Base-by-base conservation (phyloP, 192 early-diverging fungal species). In the Pilaira anomala region DNA sequence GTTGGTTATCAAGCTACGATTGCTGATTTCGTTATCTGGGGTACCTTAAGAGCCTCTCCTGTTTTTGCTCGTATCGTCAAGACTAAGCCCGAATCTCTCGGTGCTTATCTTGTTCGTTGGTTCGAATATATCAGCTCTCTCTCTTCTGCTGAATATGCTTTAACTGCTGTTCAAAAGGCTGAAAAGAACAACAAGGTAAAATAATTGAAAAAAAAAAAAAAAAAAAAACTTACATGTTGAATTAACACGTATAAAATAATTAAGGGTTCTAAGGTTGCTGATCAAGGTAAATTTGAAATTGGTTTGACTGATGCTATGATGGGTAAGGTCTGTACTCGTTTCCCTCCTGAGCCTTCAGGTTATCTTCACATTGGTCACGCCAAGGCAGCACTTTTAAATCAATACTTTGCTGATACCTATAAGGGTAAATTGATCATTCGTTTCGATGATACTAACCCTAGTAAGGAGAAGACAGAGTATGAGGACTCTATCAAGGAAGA, bases 351-450 rank as follows among this genome's bases (percentile, higher is more conserved):
- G 83, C 96, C 97, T 62, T 87, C 83, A 73, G 97, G 96, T 75
- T 99, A 96, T 78, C 80, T 99, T 62, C 97, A 99, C 79, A 97
- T 99, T 84, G 97, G 97, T 58, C 97, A 99, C 74, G 94, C 95
- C 55, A 99, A 99, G 84, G 97, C 97, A 33, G 97, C 94, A 12
- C 78, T 99, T 49, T 73, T 99, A 55, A 99, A 98, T 82, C 91
- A 99, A 71, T 91, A 95, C 82, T 91, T 99, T 87, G 97, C 97
- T 2, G 73, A 85, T 13, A 67, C 76, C 21, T 94, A 97, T 80
- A 82, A 91, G 48, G 97, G 97, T 62, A 94, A 91, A 71, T 65
- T 99, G 68, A 90, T 98, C 60, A 76, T 98, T 60, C 90, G 97
- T 21, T 98, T 99, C 59, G 97, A 99, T 75, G 96, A 99, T 76